These are phyloP conservation scores for Solanum ahanhuiri DNA, from an alignment of 257 asterid species.

Conservation along the genomic window DNA sequence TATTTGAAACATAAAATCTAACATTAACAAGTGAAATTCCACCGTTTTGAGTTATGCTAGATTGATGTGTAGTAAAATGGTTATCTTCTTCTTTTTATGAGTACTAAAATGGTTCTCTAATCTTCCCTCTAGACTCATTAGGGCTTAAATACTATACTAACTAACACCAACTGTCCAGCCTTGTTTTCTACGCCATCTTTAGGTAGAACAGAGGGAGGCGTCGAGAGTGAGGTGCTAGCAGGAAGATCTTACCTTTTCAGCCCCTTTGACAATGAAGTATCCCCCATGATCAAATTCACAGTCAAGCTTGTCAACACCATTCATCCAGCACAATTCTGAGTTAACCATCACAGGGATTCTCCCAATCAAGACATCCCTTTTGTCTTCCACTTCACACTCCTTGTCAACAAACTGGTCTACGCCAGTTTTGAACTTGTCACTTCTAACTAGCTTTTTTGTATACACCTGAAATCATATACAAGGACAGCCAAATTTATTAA, in stretches of 20 bases:
- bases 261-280: constrained; percentile 86
- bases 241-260: constrained; percentile 66
- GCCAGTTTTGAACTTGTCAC: constrained; percentile 86
- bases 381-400: constrained; percentile 26
- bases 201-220: not conserved
- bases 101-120: not conserved
- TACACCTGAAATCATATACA: constrained; percentile 42
- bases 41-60: not conserved
- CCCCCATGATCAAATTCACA: constrained; percentile 96
- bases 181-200: not conserved
- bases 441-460: constrained; percentile 44
- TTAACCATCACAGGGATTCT: constrained; percentile 90
- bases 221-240: not conserved
- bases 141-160: not conserved
- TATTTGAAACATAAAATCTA: not conserved
- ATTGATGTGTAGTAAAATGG: not conserved
- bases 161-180: not conserved
- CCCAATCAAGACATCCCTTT: constrained; percentile 37
- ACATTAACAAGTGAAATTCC: not conserved
- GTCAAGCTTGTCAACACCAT: constrained; percentile 36
- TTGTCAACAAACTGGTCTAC: constrained; percentile 39
- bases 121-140: not conserved
- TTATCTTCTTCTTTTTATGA: not conserved
- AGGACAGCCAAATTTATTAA: not conserved
- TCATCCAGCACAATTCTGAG: constrained; percentile 77